Evolutionary conservation across 2,329 filamentous ascomycete species (phyloP).

Genomic region (Colletotrichum trifolii): DNA sequence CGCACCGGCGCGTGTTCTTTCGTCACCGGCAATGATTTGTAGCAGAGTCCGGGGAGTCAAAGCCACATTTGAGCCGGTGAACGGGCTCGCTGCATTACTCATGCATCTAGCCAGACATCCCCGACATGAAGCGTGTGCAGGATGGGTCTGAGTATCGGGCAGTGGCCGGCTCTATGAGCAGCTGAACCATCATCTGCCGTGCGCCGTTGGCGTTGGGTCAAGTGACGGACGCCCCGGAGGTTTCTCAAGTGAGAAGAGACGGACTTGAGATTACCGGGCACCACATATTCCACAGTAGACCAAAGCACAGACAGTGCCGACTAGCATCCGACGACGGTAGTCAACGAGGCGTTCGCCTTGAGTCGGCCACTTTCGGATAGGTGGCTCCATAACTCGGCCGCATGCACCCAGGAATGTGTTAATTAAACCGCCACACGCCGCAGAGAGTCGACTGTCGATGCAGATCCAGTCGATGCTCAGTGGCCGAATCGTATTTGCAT

Average conservation of each 20-base stretch:
- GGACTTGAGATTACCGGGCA: slow-evolving; percentile 12
- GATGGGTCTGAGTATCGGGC: slow-evolving; percentile 32
- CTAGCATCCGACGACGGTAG: slow-evolving; percentile 20
- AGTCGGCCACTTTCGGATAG: slow-evolving; percentile 22
- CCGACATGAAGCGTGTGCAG: slow-evolving; percentile 24
- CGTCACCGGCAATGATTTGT: slow-evolving; percentile 9
- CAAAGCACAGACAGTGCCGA: slow-evolving; percentile 5
- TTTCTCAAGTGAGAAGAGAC: slow-evolving; percentile 9
- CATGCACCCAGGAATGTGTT: slow-evolving; percentile 22
- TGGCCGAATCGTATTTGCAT: slow-evolving; percentile 12
- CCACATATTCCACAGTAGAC: neutral
- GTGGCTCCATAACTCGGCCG: slow-evolving; percentile 24
- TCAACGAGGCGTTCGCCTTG: slow-evolving; percentile 18
- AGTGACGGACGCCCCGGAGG: slow-evolving; percentile 23
- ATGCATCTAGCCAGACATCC: slow-evolving; percentile 17
- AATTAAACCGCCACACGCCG: slow-evolving; percentile 26
- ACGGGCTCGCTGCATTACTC: slow-evolving; percentile 23
- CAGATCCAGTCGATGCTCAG: slow-evolving; percentile 21
- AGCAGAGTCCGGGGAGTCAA: slow-evolving; percentile 23
- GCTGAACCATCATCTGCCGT: slow-evolving; percentile 27
- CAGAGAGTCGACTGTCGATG: slow-evolving; percentile 9
- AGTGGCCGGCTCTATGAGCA: slow-evolving; percentile 23
- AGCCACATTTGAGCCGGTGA: slow-evolving; percentile 13
- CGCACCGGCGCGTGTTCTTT: slow-evolving; percentile 12
- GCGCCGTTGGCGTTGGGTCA: slow-evolving; percentile 32